phyloP scores from a whole-genome alignment of 495 filamentous ascomycete species.

The Daldinia decipiens region DNA sequence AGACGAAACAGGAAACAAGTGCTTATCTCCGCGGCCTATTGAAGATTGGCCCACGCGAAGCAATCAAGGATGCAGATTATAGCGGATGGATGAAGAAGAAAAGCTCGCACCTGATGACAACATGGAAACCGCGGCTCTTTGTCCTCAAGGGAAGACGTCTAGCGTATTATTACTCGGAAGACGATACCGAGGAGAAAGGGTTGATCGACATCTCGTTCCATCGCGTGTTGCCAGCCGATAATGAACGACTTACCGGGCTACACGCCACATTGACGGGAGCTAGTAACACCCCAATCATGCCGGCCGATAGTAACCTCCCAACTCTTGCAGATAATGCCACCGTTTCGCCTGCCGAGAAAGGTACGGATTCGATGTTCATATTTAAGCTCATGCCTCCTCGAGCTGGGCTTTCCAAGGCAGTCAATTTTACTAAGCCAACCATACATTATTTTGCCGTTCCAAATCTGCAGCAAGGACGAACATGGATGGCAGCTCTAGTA shows the following conservation, averaged over 20 bases:
- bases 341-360: slow-evolving; percentile 54
- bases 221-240: slow-evolving; percentile 93
- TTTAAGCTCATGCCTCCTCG: slow-evolving; percentile 98
- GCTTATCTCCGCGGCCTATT: slow-evolving; percentile 89
- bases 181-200: slow-evolving; percentile 90
- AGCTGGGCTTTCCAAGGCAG: slow-evolving; percentile 84
- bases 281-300: slow-evolving; percentile 76
- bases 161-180: slow-evolving; percentile 95
- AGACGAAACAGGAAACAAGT: slow-evolving; percentile 90
- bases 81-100: slow-evolving; percentile 99
- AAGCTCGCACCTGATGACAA: slow-evolving; percentile 92
- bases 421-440: slow-evolving; percentile 96
- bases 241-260: slow-evolving; percentile 86
- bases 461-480: slow-evolving; percentile 82
- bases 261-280: slow-evolving; percentile 93
- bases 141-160: slow-evolving; percentile 89
- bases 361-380: slow-evolving; percentile 80
- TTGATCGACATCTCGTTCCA: slow-evolving; percentile 98
- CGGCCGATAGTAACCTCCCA: slow-evolving; percentile 69
- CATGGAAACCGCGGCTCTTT: slow-evolving; percentile 96
- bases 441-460: slow-evolving; percentile 98
- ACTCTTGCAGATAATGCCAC: slow-evolving; percentile 61
- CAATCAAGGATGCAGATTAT: slow-evolving; percentile 89
- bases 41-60: slow-evolving; percentile 82
- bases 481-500: slow-evolving; percentile 99